Evolutionary conservation across 2,329 filamentous ascomycete genomes (phyloP).

Genomic region (Exserohilum rostratum): DNA sequence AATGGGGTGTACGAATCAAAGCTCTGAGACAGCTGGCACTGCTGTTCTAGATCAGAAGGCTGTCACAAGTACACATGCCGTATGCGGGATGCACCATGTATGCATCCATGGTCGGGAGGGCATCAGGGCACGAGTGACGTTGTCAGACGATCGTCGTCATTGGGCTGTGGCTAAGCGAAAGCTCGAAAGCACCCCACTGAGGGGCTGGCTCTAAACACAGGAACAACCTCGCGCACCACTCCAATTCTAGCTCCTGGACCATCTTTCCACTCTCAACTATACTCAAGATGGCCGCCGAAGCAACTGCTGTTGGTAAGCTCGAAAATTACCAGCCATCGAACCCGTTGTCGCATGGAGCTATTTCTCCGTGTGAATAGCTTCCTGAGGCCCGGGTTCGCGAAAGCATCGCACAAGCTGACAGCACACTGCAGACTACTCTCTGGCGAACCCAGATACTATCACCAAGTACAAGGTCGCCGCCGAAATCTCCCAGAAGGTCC

Average conservation of each 20-base stretch:
- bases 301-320: slow-evolving; percentile 39
- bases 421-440: slow-evolving; percentile 72
- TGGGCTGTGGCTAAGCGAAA: slow-evolving; percentile 40
- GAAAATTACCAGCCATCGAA: not conserved
- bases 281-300: slow-evolving; percentile 44
- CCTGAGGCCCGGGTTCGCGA: slow-evolving; percentile 19
- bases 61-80: slow-evolving; percentile 10
- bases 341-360: not conserved
- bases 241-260: slow-evolving; percentile 30
- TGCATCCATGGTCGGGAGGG: not conserved
- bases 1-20: not conserved
- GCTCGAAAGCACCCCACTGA: slow-evolving; percentile 33
- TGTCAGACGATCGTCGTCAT: slow-evolving; percentile 28
- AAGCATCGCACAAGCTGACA: slow-evolving; percentile 35
- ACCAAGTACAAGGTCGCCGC: slow-evolving; percentile 99
- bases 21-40: not conserved
- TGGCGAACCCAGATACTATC: slow-evolving; percentile 90
- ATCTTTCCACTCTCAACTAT: slow-evolving; percentile 24
- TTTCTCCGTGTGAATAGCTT: slow-evolving; percentile 1
- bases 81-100: not conserved
- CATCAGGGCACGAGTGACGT: slow-evolving; percentile 14
- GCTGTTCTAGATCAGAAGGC: not conserved
- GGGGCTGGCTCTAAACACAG: slow-evolving; percentile 44
- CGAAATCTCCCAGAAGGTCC: slow-evolving; percentile 92
- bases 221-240: slow-evolving; percentile 31